phyloP scores from a whole-genome alignment of 768 basidiomycete genomes.

The Pulveroboletus frians region DNA sequence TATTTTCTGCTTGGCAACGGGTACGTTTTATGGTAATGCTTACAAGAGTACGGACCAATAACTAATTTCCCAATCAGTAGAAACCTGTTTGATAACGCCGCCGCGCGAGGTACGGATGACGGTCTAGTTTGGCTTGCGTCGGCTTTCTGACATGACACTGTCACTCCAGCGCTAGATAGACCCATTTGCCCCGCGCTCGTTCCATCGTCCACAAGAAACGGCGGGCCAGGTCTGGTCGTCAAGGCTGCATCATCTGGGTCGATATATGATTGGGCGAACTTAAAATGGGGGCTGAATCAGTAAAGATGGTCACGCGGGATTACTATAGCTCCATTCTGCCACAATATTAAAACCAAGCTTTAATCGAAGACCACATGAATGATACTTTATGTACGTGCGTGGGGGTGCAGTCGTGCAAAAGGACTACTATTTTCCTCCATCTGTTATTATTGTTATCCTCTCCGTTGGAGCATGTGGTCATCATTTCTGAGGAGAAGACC shows the following conservation, averaged over 20 bases:
- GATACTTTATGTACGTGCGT: not conserved
- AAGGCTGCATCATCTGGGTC: conserved; percentile 5
- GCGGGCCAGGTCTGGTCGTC: conserved; percentile 4
- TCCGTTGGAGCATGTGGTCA: conserved; percentile 2
- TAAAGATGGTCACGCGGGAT: conserved; percentile 6
- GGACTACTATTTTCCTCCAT: conserved; percentile 14
- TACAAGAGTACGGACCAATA: not conserved
- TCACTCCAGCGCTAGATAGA: conserved; percentile 14
- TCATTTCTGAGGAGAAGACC: conserved; percentile 9
- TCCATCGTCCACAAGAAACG: conserved; percentile 5
- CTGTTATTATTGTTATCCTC: conserved; percentile 18
- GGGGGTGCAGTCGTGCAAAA: conserved; percentile 10
- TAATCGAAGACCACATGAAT: conserved; percentile 5
- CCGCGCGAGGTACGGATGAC: conserved; percentile 17
- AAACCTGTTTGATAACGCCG: conserved; percentile 22
- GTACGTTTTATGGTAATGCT: conserved; percentile 14
- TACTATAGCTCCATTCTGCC: not conserved
- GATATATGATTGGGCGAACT: conserved; percentile 19
- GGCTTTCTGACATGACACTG: conserved; percentile 7
- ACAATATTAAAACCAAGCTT: not conserved
- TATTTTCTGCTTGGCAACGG: conserved; percentile 22
- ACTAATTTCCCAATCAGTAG: conserved; percentile 9
- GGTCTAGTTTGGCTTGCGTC: not conserved
- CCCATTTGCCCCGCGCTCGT: conserved; percentile 19
- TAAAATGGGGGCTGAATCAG: conserved; percentile 6